Conservation (phyloP, 768 basidiomycete species). For the Leccinum ochraceum region DNA sequence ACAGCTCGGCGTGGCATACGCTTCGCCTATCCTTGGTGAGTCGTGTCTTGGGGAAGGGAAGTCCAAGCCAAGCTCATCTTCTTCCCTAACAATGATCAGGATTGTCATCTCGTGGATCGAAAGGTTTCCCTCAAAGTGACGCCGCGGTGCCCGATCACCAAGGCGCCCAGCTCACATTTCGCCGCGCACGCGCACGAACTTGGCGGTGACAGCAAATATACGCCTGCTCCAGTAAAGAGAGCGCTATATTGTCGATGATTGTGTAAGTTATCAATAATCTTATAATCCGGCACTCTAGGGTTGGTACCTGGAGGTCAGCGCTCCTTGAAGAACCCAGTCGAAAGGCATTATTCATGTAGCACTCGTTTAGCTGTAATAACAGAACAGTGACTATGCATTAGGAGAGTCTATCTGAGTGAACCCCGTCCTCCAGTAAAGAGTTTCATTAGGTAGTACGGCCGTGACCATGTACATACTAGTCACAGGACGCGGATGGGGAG, state of each 20-base stretch:
- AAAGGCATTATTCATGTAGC: slow-evolving; percentile 3
- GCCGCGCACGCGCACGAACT: slow-evolving; percentile 24
- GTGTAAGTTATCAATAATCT: not conserved
- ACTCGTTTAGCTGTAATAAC: slow-evolving; percentile 8
- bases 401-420: slow-evolving; percentile 25
- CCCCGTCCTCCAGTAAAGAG: slow-evolving; percentile 40
- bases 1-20: slow-evolving; percentile 33
- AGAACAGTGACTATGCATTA: slow-evolving; percentile 17
- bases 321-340: not conserved
- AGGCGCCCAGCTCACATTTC: slow-evolving; percentile 33
- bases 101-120: slow-evolving; percentile 29
- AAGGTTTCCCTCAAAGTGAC: slow-evolving; percentile 28
- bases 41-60: not conserved
- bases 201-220: slow-evolving; percentile 14
- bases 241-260: not conserved
- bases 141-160: slow-evolving; percentile 28
- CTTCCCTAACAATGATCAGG: no score
- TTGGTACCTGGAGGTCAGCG: slow-evolving; percentile 17
- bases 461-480: no score
- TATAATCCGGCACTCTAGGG: slow-evolving; percentile 1
- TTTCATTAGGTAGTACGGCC: slow-evolving; percentile 18
- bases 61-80: not conserved
- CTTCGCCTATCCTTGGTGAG: slow-evolving; percentile 31
- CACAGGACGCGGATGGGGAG: no score
- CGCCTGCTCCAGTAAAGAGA: slow-evolving; percentile 13